These are phyloP conservation scores for Colletotrichum cordylinicola DNA, from an alignment of 2,329 filamentous ascomycete genomes.

Conservation along the genomic window DNA sequence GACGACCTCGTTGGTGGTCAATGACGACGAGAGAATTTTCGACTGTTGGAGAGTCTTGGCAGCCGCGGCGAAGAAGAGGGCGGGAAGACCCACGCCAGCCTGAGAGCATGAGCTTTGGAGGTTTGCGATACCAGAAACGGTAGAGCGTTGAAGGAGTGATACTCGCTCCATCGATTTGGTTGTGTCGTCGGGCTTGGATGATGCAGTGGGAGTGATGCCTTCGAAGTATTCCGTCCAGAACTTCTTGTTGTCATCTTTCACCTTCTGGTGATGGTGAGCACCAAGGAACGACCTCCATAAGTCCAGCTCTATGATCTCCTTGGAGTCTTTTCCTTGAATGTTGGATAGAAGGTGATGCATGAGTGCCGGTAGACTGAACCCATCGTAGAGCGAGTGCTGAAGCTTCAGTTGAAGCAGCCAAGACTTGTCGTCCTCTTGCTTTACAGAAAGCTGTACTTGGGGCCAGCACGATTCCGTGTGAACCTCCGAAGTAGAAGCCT, in stretches of 20 bases:
- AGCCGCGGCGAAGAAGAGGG: constrained; percentile 77
- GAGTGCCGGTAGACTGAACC: constrained; percentile 74
- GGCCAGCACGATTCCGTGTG: not conserved
- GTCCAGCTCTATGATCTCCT: not conserved
- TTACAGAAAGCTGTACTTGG: constrained; percentile 5
- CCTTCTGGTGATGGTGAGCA: not conserved
- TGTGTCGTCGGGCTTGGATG: not conserved
- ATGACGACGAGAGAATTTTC: not conserved
- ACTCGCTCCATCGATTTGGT: constrained; percentile 32
- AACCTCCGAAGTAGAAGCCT: not conserved
- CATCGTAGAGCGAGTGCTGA: constrained; percentile 91
- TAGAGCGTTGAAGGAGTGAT: constrained; percentile 49
- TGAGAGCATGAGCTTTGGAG: constrained; percentile 41
- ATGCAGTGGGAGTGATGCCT: constrained; percentile 22
- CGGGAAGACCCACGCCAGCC: constrained; percentile 70
- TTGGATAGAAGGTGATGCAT: constrained; percentile 39
- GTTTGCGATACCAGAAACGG: constrained; percentile 43
- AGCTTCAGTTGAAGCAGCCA: constrained; percentile 62
- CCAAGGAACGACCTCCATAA: constrained; percentile 1
- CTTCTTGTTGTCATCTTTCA: not conserved
- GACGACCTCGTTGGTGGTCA: constrained; percentile 50
- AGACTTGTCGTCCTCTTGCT: constrained; percentile 16
- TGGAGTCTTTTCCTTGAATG: not conserved
- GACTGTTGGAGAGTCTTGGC: constrained; percentile 45
- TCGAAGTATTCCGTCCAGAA: constrained; percentile 31